Base-by-base conservation (phyloP, 202 grass and related monocot genomes). In the Carex arenaria region DNA sequence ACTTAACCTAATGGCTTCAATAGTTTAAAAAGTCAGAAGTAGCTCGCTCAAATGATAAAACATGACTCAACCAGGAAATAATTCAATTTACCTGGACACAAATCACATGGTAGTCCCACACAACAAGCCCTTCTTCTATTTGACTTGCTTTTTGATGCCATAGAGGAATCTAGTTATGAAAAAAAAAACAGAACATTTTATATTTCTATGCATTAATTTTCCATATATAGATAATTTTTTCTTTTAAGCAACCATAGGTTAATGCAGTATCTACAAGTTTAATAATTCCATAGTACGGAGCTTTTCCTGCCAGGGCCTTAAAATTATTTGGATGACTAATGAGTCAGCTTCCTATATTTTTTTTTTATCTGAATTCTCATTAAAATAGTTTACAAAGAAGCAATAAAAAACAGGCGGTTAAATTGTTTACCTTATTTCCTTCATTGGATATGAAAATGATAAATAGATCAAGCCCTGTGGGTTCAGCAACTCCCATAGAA, bases 71-170 rank as follows among this genome's bases (percentile, higher is more conserved):
- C n/a, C 19, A 4, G 14, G 18, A 18, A 67, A 63, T 15, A 63
- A 82, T 76, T 67, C 52, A 49, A 28, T 86, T 86, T 88, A 98
- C 92, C 92, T 95, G 90, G 64, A 93, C 80, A 47, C 95, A 98
- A 23, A 95, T 95, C 42, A 93, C 92, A 88, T 98, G 95, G 88
- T 98, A 95, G 87, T 98, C 95, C 92, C 95, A 98, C 65, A 90
- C 32, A 69, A 95, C 88, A 84, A 95, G 86, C 42, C 89, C 92
- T 54, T 91, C 87, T 40, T 72, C 68, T 85, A 20, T 77, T 78
- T 72, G 62, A 70, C 95, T 91, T 71, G 89, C 92, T 79, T 98
- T 98, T 81, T 94, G 95, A 88, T 93, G 77, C 95, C 95, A 94
- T 47, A 98, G 73, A 43, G 92, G 95, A 89, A 94, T 85, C 95